A percentile compares a stretch with the other conserved stretches of the same genome.
phyloP scores from a whole-genome alignment of 805 yeast species.

The Sugiyamaella americana region DNA sequence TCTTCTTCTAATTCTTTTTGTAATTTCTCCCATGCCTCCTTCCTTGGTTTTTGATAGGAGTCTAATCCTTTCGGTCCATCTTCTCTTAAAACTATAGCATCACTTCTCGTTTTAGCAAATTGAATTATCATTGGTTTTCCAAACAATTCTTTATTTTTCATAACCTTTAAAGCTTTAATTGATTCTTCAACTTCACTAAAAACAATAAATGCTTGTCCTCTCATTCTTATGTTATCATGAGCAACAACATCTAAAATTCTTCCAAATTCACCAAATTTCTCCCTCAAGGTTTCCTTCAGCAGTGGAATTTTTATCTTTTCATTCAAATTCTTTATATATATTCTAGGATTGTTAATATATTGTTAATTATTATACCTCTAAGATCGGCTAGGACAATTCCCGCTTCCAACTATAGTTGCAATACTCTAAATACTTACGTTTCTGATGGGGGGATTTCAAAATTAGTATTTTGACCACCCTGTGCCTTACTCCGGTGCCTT shows the following conservation, averaged over 20 bases:
- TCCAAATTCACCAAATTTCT: slow-evolving; percentile 43
- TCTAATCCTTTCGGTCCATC: slow-evolving; percentile 25
- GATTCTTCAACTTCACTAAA: slow-evolving; percentile 42
- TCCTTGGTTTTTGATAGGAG: slow-evolving; percentile 22
- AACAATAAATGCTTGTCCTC: slow-evolving; percentile 80
- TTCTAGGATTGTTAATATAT: neutral
- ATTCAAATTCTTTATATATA: slow-evolving; percentile 68
- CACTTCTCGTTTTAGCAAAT: slow-evolving; percentile 45
- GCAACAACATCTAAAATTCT: slow-evolving; percentile 47
- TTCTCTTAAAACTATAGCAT: slow-evolving; percentile 38
- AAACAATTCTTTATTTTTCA: slow-evolving; percentile 40
- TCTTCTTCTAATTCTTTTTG: slow-evolving; percentile 4
- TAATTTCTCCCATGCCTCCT: slow-evolving; percentile 10
- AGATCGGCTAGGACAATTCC: no score
- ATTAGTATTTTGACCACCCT: no score
- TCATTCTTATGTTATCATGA: slow-evolving; percentile 54
- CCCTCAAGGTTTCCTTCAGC: slow-evolving; percentile 40
- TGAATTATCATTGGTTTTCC: slow-evolving; percentile 45
- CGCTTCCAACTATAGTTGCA: no score
- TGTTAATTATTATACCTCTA: no score
- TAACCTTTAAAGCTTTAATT: slow-evolving; percentile 37
- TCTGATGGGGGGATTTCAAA: slow-evolving; percentile 2
- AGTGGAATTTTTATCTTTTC: slow-evolving; percentile 56
- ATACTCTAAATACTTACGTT: slow-evolving; percentile 1
- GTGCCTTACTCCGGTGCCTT: no score